phyloP scores from a whole-genome alignment of 2,329 filamentous ascomycete genomes.

The Sclerotinia trifoliorum region DNA sequence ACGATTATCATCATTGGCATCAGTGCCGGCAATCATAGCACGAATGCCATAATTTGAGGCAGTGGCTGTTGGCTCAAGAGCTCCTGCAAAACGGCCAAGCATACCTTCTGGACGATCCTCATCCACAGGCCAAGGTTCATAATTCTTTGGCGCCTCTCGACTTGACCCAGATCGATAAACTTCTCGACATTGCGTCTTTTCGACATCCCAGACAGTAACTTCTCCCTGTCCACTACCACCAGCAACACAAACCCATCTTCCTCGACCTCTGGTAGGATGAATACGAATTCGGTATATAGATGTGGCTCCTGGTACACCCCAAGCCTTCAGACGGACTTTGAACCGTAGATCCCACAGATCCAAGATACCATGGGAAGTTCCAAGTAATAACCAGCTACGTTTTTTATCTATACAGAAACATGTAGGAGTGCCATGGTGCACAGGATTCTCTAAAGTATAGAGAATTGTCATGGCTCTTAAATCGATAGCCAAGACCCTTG shows the following conservation, averaged over 20 bases:
- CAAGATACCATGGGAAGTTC: constrained; percentile 88
- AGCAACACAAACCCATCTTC: constrained; percentile 83
- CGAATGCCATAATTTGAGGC: constrained; percentile 63
- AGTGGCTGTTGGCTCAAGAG: constrained; percentile 58
- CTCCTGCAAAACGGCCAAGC: constrained; percentile 78
- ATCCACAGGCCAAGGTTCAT: constrained; percentile 85
- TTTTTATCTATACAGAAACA: constrained; percentile 86
- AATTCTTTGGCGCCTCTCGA: constrained; percentile 62
- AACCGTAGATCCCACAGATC: constrained; percentile 98
- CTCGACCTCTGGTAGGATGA: constrained; percentile 74
- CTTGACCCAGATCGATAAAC: constrained; percentile 70
- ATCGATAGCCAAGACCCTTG: constrained; percentile 79
- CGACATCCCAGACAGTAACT: constrained; percentile 92
- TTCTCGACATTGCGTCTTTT: constrained; percentile 84
- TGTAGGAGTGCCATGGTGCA: constrained; percentile 87
- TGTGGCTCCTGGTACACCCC: constrained; percentile 79
- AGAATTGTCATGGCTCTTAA: constrained; percentile 80
- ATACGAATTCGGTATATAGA: constrained; percentile 77
- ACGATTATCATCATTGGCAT: constrained; percentile 65
- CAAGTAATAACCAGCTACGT: constrained; percentile 86
- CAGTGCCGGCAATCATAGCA: constrained; percentile 70
- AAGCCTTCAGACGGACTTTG: constrained; percentile 79
- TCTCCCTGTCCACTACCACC: constrained; percentile 86
- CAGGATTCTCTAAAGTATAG: constrained; percentile 79
- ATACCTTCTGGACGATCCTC: constrained; percentile 85